Conservation (phyloP, 345 rosid species). For the Euphorbia lathyris region DNA sequence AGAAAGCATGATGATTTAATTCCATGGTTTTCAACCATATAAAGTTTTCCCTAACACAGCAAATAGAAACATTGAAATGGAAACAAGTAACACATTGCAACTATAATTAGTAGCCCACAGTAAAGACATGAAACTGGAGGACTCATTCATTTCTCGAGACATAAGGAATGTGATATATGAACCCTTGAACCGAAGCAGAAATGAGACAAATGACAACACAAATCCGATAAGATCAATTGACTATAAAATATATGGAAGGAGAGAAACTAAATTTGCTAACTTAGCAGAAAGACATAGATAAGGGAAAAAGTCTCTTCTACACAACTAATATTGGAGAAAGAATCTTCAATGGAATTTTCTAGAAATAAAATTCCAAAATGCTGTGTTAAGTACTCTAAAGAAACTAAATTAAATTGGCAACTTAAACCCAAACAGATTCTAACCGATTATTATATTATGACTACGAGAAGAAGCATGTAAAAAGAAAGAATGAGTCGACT, state of each 20-base stretch:
- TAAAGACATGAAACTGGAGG: neutral
- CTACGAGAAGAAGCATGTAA: neutral
- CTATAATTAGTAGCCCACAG: neutral
- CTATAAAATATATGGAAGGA: neutral
- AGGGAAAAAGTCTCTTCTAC: neutral
- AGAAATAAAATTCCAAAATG: too few relatives aligned
- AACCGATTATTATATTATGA: neutral
- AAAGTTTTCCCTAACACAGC: neutral
- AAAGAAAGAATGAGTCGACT: too few relatives aligned
- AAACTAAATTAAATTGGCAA: too few relatives aligned
- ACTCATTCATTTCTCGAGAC: too few relatives aligned
- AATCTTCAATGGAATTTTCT: too few relatives aligned
- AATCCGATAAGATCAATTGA: too few relatives aligned
- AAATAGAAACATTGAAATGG: neutral
- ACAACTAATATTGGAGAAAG: neutral
- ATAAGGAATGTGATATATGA: too few relatives aligned
- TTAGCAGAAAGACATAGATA: neutral
- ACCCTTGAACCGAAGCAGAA: too few relatives aligned
- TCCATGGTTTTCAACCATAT: neutral
- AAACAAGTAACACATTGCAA: neutral
- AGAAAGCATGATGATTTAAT: neutral
- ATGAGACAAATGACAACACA: too few relatives aligned
- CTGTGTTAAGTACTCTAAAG: too few relatives aligned
- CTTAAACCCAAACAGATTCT: too few relatives aligned
- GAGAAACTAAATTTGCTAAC: neutral